A percentile compares a stretch with the other conserved stretches of the same genome.
phyloP scores from a whole-genome alignment of 2,329 filamentous ascomycete genomes.

The Myriosclerotinia duriaeana region DNA sequence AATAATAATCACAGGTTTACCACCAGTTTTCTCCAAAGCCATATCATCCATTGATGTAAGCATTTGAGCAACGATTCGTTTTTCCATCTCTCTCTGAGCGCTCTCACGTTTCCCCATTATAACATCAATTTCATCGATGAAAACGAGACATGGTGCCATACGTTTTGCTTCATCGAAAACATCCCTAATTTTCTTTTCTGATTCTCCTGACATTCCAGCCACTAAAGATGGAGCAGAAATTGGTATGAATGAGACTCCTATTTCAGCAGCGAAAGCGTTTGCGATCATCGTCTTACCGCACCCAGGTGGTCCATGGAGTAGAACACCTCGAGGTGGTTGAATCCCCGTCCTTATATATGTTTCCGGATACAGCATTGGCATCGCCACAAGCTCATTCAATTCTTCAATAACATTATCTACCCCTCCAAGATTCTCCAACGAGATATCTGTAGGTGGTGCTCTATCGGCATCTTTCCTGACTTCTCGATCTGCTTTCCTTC shows the following conservation, averaged over 20 bases:
- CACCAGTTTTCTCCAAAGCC: conserved; percentile 66
- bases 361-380: conserved; percentile 68
- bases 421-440: conserved; percentile 71
- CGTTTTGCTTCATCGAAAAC: conserved; percentile 85
- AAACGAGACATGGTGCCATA: conserved; percentile 83
- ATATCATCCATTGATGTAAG: conserved; percentile 84
- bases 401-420: conserved; percentile 70
- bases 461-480: conserved; percentile 55
- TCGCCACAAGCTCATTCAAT: conserved; percentile 68
- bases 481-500: conserved; percentile 55
- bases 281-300: conserved; percentile 86
- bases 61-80: conserved; percentile 79
- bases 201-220: conserved; percentile 85
- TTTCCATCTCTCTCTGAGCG: conserved; percentile 84
- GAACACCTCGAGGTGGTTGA: conserved; percentile 69
- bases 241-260: conserved; percentile 75
- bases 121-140: conserved; percentile 89
- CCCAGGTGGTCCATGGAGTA: conserved; percentile 80
- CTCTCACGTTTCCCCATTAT: conserved; percentile 85
- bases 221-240: conserved; percentile 81
- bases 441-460: conserved; percentile 65
- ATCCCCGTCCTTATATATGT: conserved; percentile 65
- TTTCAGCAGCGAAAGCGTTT: conserved; percentile 72
- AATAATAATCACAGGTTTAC: conserved; percentile 81
- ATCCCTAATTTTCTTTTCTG: conserved; percentile 81